Conservation (phyloP, 2,329 filamentous ascomycete genomes). For the Verticillium isaacii region DNA sequence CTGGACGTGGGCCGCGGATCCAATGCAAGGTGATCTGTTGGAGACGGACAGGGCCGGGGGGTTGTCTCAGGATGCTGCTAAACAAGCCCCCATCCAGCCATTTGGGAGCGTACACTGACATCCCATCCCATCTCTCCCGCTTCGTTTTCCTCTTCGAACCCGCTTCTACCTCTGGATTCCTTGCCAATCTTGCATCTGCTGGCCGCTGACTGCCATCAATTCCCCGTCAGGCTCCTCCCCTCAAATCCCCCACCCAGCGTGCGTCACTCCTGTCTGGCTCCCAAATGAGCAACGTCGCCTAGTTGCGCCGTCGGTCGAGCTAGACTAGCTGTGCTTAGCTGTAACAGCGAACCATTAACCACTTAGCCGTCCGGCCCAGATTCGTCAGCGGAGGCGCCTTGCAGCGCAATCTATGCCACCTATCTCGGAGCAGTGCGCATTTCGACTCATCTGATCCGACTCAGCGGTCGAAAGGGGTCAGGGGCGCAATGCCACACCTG, state of each 20-base stretch:
- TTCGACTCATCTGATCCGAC: background rate
- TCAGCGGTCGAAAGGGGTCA: background rate
- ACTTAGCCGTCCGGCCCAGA: background rate
- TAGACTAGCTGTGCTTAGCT: background rate
- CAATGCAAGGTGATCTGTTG: background rate
- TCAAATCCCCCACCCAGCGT: background rate
- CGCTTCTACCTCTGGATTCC: background rate
- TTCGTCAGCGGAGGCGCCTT: background rate
- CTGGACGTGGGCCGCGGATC: background rate
- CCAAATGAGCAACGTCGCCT: background rate
- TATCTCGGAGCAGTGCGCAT: background rate
- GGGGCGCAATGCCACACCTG: background rate
- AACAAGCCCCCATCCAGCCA: background rate
- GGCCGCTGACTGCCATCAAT: background rate
- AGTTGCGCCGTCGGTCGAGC: background rate
- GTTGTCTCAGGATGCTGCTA: background rate
- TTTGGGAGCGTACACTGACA: background rate
- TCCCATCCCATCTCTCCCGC: background rate
- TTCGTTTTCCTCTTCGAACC: background rate
- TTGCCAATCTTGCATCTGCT: background rate
- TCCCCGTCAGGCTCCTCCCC: background rate
- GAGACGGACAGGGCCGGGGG: background rate
- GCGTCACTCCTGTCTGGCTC: background rate
- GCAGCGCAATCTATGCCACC: background rate
- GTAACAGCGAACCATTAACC: background rate